Percentiles rank a stretch among this genome's conserved stretches.
phyloP scores from a whole-genome alignment of 2,329 filamentous ascomycete species.

The Thelonectria rubi region DNA sequence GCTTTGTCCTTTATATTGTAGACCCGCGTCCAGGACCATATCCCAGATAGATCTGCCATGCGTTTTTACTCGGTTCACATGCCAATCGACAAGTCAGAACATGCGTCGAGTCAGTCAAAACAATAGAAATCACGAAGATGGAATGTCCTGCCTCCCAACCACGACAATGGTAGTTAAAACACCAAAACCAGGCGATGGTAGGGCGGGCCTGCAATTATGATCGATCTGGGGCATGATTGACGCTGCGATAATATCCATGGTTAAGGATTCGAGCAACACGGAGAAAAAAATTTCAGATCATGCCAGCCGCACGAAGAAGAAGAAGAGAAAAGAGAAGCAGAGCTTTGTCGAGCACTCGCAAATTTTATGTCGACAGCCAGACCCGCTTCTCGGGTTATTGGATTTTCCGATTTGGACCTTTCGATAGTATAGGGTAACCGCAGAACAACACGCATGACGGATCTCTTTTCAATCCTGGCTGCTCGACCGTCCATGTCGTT shows the following conservation, averaged over 20 bases:
- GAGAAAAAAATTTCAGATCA: conserved; percentile 71
- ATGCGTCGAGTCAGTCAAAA: conserved; percentile 14
- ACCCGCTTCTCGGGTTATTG: conserved; percentile 15
- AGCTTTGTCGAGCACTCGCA: conserved; percentile 34
- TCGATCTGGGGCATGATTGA: conserved; percentile 83
- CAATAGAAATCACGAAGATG: conserved; percentile 13
- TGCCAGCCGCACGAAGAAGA: conserved; percentile 83
- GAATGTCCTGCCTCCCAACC: conserved; percentile 57
- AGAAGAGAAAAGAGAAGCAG: conserved; percentile 59
- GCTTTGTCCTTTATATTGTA: background rate
- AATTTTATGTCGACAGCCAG: conserved; percentile 44
- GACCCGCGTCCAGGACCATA: background rate
- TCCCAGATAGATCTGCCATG: background rate
- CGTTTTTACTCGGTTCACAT: background rate
- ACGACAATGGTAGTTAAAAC: conserved; percentile 43
- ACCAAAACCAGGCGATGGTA: conserved; percentile 56
- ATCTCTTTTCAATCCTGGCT: background rate
- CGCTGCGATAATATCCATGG: conserved; percentile 68
- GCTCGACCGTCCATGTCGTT: background rate
- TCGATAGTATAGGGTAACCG: conserved; percentile 19
- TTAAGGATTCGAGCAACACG: conserved; percentile 80
- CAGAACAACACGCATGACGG: background rate
- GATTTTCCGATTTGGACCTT: conserved; percentile 14
- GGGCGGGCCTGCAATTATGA: conserved; percentile 78
- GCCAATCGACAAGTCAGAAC: background rate